Base-by-base conservation (phyloP, 352 stramenopile species). In the Thalassiosira allenii region DNA sequence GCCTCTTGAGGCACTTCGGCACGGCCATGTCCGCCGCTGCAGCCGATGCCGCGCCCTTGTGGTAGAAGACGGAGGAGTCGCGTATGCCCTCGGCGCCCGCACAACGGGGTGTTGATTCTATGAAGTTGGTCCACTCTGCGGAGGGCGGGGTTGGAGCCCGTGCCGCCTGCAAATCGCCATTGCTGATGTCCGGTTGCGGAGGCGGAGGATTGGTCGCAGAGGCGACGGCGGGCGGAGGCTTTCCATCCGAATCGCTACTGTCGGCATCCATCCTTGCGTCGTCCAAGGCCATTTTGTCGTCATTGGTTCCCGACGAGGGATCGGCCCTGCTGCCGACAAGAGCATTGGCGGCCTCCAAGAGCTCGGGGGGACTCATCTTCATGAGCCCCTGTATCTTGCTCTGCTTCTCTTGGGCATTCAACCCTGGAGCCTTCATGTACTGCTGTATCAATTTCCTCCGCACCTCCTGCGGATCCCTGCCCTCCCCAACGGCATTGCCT, bases 1-100 rank as follows among this genome's bases (percentile, higher is more conserved):
- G 34, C 25, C 57, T n/a, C 43, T 75, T 74, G 22, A 81, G 64
- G 61, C 72, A 81, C 33, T 53, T 63, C n/a, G 69, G 62, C 20
- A 57, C 29, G n/a, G 56, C 58, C 14, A 2, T 8, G 29, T 62
- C 62, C 3, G 11, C 14, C n/a, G 44, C 3, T 25, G 44, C 12
- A n/a, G n/a, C n/a, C n/a, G n/a, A n/a, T 12, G 30, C 29, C 8
- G 49, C 37, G n/a, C 14, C 37, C 41, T 8, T 2, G n/a, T 66
- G 22, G 20, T 25, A 59, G 32, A 81, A 70, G 12, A 69, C 33
- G 3, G 72, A 81, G n/a, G 72, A 51, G 11, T 75, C 62, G 5
- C 72, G 72, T 52, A 81, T 81, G 29, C 72, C 72, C 30, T 75
- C 52, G 11, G 62, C 63, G 12, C 23, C 25, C 2, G 53, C 62